Conservation (phyloP, 495 filamentous ascomycete genomes). For the Entonaema liquescens region DNA sequence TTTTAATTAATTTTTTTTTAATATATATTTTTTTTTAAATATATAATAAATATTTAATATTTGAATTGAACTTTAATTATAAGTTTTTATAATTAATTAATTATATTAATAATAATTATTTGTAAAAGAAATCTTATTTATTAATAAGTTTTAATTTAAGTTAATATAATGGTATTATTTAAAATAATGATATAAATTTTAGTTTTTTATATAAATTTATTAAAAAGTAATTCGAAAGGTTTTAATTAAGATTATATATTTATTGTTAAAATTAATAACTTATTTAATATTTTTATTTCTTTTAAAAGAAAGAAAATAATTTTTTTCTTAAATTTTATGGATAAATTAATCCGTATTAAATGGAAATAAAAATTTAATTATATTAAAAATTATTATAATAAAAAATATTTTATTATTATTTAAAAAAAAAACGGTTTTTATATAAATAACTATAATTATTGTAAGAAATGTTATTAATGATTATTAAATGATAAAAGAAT, state of each 20-base stretch:
- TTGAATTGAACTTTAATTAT: not conserved
- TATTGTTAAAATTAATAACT: no score
- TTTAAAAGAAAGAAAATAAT: no score
- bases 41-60: not conserved
- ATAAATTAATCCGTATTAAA: not conserved
- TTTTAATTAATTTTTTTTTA: not conserved
- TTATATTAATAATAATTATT: not conserved
- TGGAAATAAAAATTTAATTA: not conserved
- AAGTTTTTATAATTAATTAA: not conserved
- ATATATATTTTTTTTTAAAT: not conserved
- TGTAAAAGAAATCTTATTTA: not conserved
- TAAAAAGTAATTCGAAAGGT: not conserved
- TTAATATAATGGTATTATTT: not conserved
- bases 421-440: not conserved
- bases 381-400: not conserved
- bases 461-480: not conserved
- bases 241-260: no score
- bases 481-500: not conserved
- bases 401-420: not conserved
- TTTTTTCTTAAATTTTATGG: not conserved
- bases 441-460: not conserved
- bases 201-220: not conserved
- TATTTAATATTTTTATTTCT: no score
- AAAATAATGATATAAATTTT: not conserved
- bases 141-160: not conserved